Base-by-base conservation (phyloP, 352 stramenopile species). In the Halophytophthora polymorphica region DNA sequence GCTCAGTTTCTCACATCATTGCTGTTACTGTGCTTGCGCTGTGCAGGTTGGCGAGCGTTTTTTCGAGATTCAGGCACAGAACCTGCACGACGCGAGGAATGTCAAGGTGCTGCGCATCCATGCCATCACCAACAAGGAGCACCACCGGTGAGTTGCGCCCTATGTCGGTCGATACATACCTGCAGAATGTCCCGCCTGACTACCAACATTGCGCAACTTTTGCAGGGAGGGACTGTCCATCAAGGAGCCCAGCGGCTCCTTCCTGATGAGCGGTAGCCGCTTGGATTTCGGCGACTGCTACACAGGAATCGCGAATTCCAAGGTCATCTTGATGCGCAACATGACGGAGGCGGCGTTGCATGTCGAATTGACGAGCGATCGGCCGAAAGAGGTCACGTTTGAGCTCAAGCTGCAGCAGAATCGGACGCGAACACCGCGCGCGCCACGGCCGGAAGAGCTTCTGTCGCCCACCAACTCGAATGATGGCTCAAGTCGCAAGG, bases 231-330 rank as follows among this genome's bases (percentile, higher is more conserved):
- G 86, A 19, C 28, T 96, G 17, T 92, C 82, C 3, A 93, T 96
- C 47, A 90, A 91, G 60, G 84, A 94, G 37, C 74, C 83, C 1
- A 90, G 55, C 49, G 83, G 83, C 33, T 91, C 83, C 36, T 91
- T 83, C 37, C 55, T 96, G 1, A 92, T 90, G 80, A 94, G 84
- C 48, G 86, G 86, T 15, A 93, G 84, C 60, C 84, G 88, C 33
- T 54, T 96, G 41, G 83, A 96, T 67, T 96, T 94, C 61, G 86
- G 86, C 8, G 86, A 96, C 59, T 94, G 83, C 50, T 96, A 93
- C 62, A 84, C 80, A 5, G 83, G 83, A 22, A 85, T 93, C 13
- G 64, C 83, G 13, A 90, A 84, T 19, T 90, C 81, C 10, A 96
- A 94, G 59, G 69, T 83, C 3, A 71, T 96, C 14, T 46, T 90